Percentiles rank a stretch among this genome's conserved stretches.
Conservation (phyloP, 2,329 filamentous ascomycete genomes). For the Aspergillus nomiae region DNA sequence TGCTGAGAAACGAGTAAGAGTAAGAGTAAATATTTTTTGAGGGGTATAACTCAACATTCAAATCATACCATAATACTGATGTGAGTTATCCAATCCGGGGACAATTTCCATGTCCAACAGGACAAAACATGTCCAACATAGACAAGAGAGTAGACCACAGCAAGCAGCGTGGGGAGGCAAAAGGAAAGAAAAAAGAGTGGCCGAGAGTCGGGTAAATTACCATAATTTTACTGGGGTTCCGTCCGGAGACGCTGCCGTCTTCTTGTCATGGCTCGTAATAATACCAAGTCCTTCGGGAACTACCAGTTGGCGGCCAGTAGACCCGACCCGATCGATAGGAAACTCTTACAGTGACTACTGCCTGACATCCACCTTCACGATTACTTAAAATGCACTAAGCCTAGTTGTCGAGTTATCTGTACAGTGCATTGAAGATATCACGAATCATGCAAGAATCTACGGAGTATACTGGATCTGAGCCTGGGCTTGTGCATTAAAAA, state of each 20-base stretch:
- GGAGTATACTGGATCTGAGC: not conserved
- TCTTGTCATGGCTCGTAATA: not conserved
- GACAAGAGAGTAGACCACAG: not conserved
- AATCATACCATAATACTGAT: not conserved
- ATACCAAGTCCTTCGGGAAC: conserved; percentile 9
- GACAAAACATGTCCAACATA: not conserved
- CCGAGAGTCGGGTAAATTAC: conserved; percentile 19
- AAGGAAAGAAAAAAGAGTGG: not conserved
- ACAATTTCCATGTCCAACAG: not conserved
- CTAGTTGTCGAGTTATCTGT: not conserved
- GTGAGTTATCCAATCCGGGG: not conserved
- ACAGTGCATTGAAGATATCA: not conserved
- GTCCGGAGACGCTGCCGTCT: conserved; percentile 3
- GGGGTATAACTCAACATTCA: not conserved
- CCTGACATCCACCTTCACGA: not conserved
- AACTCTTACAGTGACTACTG: not conserved
- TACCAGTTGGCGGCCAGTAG: conserved; percentile 7
- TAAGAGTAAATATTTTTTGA: no score
- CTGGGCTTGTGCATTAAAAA: not conserved
- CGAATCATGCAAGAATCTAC: not conserved
- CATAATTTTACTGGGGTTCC: conserved; percentile 5
- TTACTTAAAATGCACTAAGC: not conserved
- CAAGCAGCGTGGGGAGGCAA: not conserved
- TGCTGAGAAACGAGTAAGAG: not conserved
- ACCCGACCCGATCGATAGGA: conserved; percentile 11